A percentile compares a stretch with the other conserved stretches of the same genome.
Evolutionary conservation across 306 rosid species (phyloP).

Genomic region (Acacia confusa): DNA sequence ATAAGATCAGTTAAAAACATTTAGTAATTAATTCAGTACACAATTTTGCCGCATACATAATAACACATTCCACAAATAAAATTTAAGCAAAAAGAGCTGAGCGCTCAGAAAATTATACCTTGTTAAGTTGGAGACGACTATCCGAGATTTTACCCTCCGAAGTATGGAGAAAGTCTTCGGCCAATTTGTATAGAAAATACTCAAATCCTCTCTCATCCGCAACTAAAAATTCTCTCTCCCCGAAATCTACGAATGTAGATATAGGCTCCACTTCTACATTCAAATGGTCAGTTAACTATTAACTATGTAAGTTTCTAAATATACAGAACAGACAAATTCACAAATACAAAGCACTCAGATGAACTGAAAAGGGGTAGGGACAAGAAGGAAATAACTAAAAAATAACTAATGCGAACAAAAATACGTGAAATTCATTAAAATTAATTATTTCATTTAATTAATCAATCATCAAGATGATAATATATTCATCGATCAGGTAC

Average conservation of each 20-base stretch:
- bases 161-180: constrained; percentile 67
- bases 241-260: constrained; percentile 74
- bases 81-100: not conserved
- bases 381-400: not conserved
- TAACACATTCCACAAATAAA: not conserved
- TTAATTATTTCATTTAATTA: not conserved
- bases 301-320: not conserved
- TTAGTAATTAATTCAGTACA: not conserved
- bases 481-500: not conserved
- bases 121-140: constrained; percentile 80
- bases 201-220: constrained; percentile 96
- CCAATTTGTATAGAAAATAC: constrained; percentile 76
- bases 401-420: not conserved
- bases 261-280: constrained; percentile 71
- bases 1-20: not conserved
- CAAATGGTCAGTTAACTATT: not conserved
- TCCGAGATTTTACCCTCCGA: constrained; percentile 81
- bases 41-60: not conserved
- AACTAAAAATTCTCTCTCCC: constrained; percentile 83
- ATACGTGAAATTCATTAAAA: not conserved
- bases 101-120: constrained; percentile 55
- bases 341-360: not conserved
- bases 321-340: not conserved
- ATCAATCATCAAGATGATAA: not conserved
- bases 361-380: not conserved